Evolutionary conservation across 106 monocot genomes (phyloP).

Genomic region (Apostasia shenzhenica): DNA sequence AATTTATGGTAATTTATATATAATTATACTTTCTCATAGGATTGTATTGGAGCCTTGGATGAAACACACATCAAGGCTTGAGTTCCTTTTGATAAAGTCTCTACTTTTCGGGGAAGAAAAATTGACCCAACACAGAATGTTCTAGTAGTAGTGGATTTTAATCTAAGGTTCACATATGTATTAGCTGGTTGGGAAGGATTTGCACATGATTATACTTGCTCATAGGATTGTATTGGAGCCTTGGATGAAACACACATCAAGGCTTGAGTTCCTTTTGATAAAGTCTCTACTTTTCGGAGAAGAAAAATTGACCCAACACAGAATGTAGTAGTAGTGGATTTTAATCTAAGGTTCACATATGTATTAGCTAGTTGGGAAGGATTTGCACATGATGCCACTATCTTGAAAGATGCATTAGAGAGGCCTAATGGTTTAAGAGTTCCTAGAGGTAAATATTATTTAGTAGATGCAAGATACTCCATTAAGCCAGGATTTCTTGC

Average conservation of each 20-base stretch:
- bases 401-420: not conserved
- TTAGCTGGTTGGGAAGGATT: not conserved
- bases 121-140: not conserved
- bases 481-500: not conserved
- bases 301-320: not conserved
- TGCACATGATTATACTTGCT: not conserved
- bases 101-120: not conserved
- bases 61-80: not conserved
- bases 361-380: not conserved
- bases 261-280: not conserved
- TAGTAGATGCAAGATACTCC: not conserved
- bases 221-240: not conserved
- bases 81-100: not conserved
- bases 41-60: not conserved
- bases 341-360: not conserved
- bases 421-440: not conserved
- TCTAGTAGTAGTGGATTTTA: not conserved
- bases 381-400: not conserved
- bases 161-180: not conserved
- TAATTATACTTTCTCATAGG: not conserved
- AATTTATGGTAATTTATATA: not conserved
- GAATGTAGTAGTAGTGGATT: not conserved
- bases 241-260: conserved; percentile 1
- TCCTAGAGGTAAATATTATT: not conserved
- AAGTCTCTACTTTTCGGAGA: not conserved